A percentile compares a stretch with the other conserved stretches of the same genome.
phyloP scores from a whole-genome alignment of 2,329 filamentous ascomycete species.

The Colletotrichum higginsianum region DNA sequence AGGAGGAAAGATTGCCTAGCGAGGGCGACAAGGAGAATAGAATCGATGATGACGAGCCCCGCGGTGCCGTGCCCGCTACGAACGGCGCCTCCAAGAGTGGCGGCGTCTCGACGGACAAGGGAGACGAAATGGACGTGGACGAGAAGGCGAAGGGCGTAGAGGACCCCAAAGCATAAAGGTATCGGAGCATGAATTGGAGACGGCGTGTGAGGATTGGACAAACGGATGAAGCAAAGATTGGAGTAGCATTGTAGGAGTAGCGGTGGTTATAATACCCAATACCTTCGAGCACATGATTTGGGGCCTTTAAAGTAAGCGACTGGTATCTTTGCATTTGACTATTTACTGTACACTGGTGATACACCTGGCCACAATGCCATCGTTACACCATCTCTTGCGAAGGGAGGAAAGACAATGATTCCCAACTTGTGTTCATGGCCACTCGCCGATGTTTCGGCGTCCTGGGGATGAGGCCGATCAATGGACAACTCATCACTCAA shows the following conservation, averaged over 20 bases:
- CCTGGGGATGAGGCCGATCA: background rate
- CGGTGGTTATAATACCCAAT: constrained; percentile 40
- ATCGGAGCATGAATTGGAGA: background rate
- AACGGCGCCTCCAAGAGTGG: constrained; percentile 4
- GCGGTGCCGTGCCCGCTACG: background rate
- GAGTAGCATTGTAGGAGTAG: constrained; percentile 38
- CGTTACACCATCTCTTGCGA: background rate
- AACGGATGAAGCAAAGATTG: constrained; percentile 9
- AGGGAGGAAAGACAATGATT: background rate
- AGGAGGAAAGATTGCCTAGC: constrained; percentile 49
- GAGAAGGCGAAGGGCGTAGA: background rate
- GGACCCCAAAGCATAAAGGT: background rate
- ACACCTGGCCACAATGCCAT: background rate
- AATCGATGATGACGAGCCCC: constrained; percentile 42
- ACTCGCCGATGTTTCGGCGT: background rate
- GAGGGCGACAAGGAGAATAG: constrained; percentile 66
- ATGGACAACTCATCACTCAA: background rate
- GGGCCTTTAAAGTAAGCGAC: background rate
- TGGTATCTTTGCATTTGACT: constrained; percentile 23
- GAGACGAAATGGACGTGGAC: constrained; percentile 30
- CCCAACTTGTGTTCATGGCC: background rate
- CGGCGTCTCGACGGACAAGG: constrained; percentile 7
- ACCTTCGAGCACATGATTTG: constrained; percentile 18
- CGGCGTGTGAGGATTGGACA: constrained; percentile 12
- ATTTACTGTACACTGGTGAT: constrained; percentile 14